phyloP scores from a whole-genome alignment of 2,329 filamentous ascomycete species.

The Fusarium guadeloupense region DNA sequence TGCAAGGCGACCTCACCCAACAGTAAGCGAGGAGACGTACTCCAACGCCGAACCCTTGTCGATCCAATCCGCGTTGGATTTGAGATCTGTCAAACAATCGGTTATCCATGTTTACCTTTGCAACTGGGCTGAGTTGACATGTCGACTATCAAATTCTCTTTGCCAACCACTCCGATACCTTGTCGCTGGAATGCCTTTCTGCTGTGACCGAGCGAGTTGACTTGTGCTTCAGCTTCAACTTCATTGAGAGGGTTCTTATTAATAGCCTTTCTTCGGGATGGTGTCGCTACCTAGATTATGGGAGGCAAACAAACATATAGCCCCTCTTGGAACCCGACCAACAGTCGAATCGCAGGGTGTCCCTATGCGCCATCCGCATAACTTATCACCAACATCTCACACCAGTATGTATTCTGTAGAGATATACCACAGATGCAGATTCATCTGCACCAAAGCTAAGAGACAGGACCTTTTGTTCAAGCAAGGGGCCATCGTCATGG shows the following conservation, averaged over 20 bases:
- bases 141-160: slow-evolving; percentile 6
- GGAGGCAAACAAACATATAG: slow-evolving; percentile 29
- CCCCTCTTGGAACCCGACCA: slow-evolving; percentile 17
- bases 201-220: background rate
- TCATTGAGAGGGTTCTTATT: slow-evolving; percentile 3
- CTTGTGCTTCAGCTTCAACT: slow-evolving; percentile 8
- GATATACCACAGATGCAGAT: slow-evolving; percentile 16
- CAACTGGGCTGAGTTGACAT: slow-evolving; percentile 4
- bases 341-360: slow-evolving; percentile 34
- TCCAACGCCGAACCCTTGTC: slow-evolving; percentile 18
- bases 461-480: slow-evolving; percentile 10
- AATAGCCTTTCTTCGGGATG: slow-evolving; percentile 7
- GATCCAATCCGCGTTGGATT: slow-evolving; percentile 9
- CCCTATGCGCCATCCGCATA: slow-evolving; percentile 29
- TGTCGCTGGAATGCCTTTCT: background rate
- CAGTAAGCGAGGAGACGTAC: slow-evolving; percentile 8
- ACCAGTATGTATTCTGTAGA: slow-evolving; percentile 24
- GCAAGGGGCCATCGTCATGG: slow-evolving; percentile 20
- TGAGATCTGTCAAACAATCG: slow-evolving; percentile 32
- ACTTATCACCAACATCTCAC: slow-evolving; percentile 37
- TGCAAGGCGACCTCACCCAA: slow-evolving; percentile 10
- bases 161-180: slow-evolving; percentile 1
- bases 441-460: slow-evolving; percentile 4
- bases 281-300: slow-evolving; percentile 15
- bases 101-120: slow-evolving; percentile 16